Conservation (phyloP, 805 yeast species). For the Candida sphagnicola region DNA sequence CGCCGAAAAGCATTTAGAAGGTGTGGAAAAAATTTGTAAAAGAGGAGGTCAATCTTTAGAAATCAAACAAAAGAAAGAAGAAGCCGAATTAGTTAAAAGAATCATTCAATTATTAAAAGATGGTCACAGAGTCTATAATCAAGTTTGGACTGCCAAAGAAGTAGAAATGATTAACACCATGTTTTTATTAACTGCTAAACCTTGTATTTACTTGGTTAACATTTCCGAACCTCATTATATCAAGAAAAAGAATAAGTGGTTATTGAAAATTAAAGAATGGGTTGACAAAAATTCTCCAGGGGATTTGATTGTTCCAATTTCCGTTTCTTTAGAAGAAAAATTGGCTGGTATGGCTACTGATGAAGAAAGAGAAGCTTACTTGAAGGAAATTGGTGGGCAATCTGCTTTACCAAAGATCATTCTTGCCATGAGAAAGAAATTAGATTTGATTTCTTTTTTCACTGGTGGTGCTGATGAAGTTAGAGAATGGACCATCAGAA, state of each 20-base stretch:
- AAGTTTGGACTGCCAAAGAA: constrained; percentile 84
- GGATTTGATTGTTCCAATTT: constrained; percentile 81
- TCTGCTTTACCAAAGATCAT: constrained; percentile 87
- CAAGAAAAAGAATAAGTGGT: constrained; percentile 84
- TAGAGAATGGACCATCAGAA: constrained; percentile 96
- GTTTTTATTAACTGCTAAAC: constrained; percentile 90
- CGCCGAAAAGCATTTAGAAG: constrained; percentile 75
- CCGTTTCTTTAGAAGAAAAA: constrained; percentile 89
- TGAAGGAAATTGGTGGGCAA: constrained; percentile 65
- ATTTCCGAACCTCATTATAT: constrained; percentile 84
- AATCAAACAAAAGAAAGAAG: constrained; percentile 84
- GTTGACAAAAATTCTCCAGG: constrained; percentile 84
- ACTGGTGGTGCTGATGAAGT: constrained; percentile 96
- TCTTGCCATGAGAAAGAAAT: constrained; percentile 78
- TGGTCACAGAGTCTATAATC: constrained; percentile 86
- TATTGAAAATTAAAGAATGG: constrained; percentile 84
- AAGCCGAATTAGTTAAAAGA: constrained; percentile 66
- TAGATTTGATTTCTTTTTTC: constrained; percentile 88
- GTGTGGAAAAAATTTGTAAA: constrained; percentile 71
- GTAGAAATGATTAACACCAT: constrained; percentile 85
- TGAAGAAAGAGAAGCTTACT: constrained; percentile 74
- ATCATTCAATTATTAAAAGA: constrained; percentile 74
- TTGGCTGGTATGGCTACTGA: constrained; percentile 84
- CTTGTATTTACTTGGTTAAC: constrained; percentile 88
- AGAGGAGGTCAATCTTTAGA: constrained; percentile 90